Percentiles rank a stretch among this genome's conserved stretches.
These are phyloP conservation scores for Dryas drummondii DNA, from an alignment of 306 rosid species.

Conservation along the genomic window DNA sequence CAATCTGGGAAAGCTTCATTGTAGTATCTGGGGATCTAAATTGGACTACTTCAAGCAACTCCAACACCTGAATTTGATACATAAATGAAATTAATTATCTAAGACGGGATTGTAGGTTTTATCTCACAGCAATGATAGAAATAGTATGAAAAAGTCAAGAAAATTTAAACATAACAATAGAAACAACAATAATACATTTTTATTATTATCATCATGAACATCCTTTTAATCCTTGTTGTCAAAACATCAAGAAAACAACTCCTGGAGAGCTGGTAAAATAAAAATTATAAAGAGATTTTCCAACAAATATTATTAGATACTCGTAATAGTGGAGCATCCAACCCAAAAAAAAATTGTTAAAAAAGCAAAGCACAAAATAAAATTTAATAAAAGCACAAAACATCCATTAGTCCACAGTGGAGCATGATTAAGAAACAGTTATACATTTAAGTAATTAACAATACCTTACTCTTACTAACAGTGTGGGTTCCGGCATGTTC, in stretches of 20 bases:
- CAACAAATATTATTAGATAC: no score
- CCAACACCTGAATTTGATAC: constrained; percentile 61
- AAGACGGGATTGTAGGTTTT: not conserved
- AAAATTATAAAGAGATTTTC: not conserved
- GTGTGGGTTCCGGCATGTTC: constrained; percentile 55
- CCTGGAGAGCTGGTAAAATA: not conserved
- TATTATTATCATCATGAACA: not conserved
- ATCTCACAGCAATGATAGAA: not conserved
- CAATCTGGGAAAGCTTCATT: constrained; percentile 57
- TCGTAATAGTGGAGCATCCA: not conserved
- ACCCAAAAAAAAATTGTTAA: constrained; percentile 3
- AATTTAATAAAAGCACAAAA: not conserved
- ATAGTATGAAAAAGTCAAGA: not conserved
- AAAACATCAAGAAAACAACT: not conserved
- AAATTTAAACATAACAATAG: not conserved
- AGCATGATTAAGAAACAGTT: constrained; percentile 10
- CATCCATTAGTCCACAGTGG: not conserved
- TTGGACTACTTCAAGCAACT: constrained; percentile 90
- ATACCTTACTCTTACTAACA: constrained; percentile 85
- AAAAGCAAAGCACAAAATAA: not conserved
- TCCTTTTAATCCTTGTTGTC: not conserved
- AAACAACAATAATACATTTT: not conserved
- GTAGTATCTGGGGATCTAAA: constrained; percentile 81
- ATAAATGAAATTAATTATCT: constrained; percentile 15
- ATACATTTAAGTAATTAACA: constrained; percentile 13